phyloP scores from a whole-genome alignment of 2,329 filamentous ascomycete species.

The Stachybotrys elegans region DNA sequence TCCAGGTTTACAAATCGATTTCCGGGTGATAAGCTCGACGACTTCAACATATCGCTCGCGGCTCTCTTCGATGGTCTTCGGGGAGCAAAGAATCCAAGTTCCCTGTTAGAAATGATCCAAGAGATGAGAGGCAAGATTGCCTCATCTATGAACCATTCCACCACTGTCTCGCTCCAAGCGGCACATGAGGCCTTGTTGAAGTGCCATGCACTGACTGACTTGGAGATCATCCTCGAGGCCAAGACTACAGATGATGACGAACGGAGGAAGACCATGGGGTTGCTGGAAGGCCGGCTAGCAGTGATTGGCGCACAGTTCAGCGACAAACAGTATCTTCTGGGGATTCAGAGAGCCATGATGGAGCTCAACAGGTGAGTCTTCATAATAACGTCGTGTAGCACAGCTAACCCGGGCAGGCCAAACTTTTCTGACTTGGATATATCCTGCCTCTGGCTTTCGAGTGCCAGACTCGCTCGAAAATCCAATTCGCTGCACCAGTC shows the following conservation, averaged over 20 bases:
- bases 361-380: slow-evolving; percentile 60
- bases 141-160: slow-evolving; percentile 67
- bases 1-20: slow-evolving; percentile 58
- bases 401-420: slow-evolving; percentile 29
- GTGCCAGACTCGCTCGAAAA: slow-evolving; percentile 81
- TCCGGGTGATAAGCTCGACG: slow-evolving; percentile 40
- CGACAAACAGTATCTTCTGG: slow-evolving; percentile 91
- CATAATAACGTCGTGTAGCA: background rate
- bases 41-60: slow-evolving; percentile 83
- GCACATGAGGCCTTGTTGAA: slow-evolving; percentile 82
- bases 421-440: slow-evolving; percentile 68
- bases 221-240: slow-evolving; percentile 67
- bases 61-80: slow-evolving; percentile 50
- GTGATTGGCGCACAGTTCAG: slow-evolving; percentile 82
- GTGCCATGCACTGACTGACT: slow-evolving; percentile 80
- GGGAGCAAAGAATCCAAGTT: slow-evolving; percentile 44
- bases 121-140: slow-evolving; percentile 66
- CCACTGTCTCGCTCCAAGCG: slow-evolving; percentile 74
- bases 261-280: slow-evolving; percentile 23
- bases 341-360: slow-evolving; percentile 83
- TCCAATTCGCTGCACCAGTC: slow-evolving; percentile 78
- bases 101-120: slow-evolving; percentile 54
- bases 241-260: slow-evolving; percentile 37
- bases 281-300: slow-evolving; percentile 72
- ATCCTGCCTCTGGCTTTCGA: slow-evolving; percentile 79